phyloP scores from a whole-genome alignment of 1,284 basidiomycete genomes.

The Sparassis latifolia region DNA sequence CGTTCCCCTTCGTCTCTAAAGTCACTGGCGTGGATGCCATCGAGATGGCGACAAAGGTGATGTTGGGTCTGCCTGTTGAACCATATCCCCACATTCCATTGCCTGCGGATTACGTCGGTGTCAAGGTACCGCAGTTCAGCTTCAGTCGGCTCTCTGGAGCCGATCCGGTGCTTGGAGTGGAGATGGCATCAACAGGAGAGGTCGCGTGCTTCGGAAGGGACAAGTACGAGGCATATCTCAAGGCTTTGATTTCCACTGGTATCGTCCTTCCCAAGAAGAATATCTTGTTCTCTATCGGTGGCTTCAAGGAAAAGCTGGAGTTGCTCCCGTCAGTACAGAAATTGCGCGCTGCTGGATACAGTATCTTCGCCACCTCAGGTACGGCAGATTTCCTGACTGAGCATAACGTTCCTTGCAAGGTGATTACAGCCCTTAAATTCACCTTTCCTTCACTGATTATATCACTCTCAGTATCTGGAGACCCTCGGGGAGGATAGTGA shows the following conservation, averaged over 20 bases:
- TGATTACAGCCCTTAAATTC: slow-evolving; percentile 25
- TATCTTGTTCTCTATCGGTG: slow-evolving; percentile 90
- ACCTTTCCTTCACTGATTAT: slow-evolving; percentile 1
- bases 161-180: slow-evolving; percentile 97
- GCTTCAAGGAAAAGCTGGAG: slow-evolving; percentile 97
- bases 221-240: slow-evolving; percentile 98
- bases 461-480: slow-evolving; percentile 65
- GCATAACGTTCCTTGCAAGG: slow-evolving; percentile 82
- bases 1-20: slow-evolving; percentile 99
- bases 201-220: slow-evolving; percentile 97
- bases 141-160: slow-evolving; percentile 95
- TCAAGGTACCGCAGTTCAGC: slow-evolving; percentile 99
- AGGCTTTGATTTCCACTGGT: slow-evolving; percentile 94
- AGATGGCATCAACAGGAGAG: slow-evolving; percentile 99
- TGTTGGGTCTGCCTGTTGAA: slow-evolving; percentile 87
- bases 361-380: slow-evolving; percentile 95
- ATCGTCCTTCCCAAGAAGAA: slow-evolving; percentile 95
- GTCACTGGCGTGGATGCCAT: slow-evolving; percentile 97
- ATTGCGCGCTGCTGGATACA: slow-evolving; percentile 90
- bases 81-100: slow-evolving; percentile 86
- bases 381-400: slow-evolving; percentile 94
- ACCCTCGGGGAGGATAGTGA: slow-evolving; percentile 73
- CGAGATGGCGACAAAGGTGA: slow-evolving; percentile 97
- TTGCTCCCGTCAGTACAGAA: slow-evolving; percentile 96
- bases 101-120: slow-evolving; percentile 91